phyloP scores from a whole-genome alignment of 257 asterid species.

The Sherardia arvensis region DNA sequence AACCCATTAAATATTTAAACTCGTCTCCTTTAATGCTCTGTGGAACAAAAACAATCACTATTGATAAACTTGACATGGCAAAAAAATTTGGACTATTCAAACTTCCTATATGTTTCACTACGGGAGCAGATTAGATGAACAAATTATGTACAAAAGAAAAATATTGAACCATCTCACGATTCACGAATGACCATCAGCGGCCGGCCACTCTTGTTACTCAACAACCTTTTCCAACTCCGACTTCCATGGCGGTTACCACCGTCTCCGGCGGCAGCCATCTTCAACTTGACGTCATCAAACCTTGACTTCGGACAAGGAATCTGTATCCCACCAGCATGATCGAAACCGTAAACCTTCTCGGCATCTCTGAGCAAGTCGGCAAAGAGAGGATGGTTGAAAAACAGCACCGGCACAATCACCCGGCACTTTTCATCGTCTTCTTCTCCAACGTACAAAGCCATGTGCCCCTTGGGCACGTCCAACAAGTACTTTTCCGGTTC shows the following conservation, averaged over 20 bases:
- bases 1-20: too few relatives aligned
- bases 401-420: slow-evolving; percentile 53
- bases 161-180: too few relatives aligned
- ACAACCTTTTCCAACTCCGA: slow-evolving; percentile 19
- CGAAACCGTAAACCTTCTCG: slow-evolving; percentile 46
- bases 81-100: too few relatives aligned
- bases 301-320: slow-evolving; percentile 54
- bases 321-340: slow-evolving; percentile 60
- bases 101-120: too few relatives aligned
- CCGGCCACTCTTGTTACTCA: too few relatives aligned
- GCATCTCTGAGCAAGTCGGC: slow-evolving; percentile 43
- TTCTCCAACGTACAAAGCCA: slow-evolving; percentile 61
- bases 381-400: slow-evolving; percentile 59
- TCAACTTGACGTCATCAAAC: slow-evolving; percentile 43
- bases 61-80: too few relatives aligned
- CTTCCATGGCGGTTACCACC: slow-evolving; percentile 15
- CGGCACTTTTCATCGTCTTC: slow-evolving; percentile 39
- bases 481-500: slow-evolving; percentile 12
- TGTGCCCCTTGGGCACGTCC: slow-evolving; percentile 45
- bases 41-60: too few relatives aligned
- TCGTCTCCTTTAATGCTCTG: too few relatives aligned
- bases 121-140: too few relatives aligned
- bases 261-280: slow-evolving; percentile 34
- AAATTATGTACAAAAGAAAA: too few relatives aligned
- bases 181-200: not conserved